These are phyloP conservation scores for Eucalyptus decipiens DNA, from an alignment of 345 rosid genomes.

Conservation along the genomic window DNA sequence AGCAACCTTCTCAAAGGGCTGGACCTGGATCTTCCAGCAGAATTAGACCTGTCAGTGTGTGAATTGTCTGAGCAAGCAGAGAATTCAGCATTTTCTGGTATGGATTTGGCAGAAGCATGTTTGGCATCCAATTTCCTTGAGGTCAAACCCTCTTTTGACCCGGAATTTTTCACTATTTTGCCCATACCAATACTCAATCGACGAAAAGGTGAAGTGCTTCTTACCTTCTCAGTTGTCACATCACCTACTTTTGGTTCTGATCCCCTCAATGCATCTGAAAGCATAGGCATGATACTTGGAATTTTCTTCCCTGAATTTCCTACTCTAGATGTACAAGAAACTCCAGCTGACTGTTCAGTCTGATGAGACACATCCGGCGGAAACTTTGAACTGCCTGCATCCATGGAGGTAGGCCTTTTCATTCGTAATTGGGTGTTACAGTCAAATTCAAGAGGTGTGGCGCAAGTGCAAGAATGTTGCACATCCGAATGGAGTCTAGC, in stretches of 20 bases:
- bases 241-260: conserved; percentile 15
- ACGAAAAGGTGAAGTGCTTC: conserved; percentile 74
- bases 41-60: conserved; percentile 9
- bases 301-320: conserved; percentile 14
- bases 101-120: conserved; percentile 19
- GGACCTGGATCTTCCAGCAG: conserved; percentile 41
- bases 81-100: conserved; percentile 21
- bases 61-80: conserved; percentile 17
- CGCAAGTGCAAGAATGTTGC: conserved; percentile 15
- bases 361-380: conserved; percentile 18
- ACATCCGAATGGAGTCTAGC: conserved; percentile 5
- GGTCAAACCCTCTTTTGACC: conserved; percentile 26
- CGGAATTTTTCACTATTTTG: conserved; percentile 41
- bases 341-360: conserved; percentile 11
- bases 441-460: conserved; percentile 25
- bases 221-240: conserved; percentile 33
- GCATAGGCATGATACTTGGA: neutral
- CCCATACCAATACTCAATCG: conserved; percentile 45
- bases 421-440: conserved; percentile 6
- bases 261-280: conserved; percentile 7
- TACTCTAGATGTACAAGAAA: conserved; percentile 5
- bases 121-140: conserved; percentile 11
- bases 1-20: conserved; percentile 86
- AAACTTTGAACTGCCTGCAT: conserved; percentile 7
- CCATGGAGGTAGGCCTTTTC: conserved; percentile 7